A percentile compares a stretch with the other conserved stretches of the same genome.
Evolutionary conservation across 2,329 filamentous ascomycete genomes (phyloP).

Genomic region (Diatrype stigma): DNA sequence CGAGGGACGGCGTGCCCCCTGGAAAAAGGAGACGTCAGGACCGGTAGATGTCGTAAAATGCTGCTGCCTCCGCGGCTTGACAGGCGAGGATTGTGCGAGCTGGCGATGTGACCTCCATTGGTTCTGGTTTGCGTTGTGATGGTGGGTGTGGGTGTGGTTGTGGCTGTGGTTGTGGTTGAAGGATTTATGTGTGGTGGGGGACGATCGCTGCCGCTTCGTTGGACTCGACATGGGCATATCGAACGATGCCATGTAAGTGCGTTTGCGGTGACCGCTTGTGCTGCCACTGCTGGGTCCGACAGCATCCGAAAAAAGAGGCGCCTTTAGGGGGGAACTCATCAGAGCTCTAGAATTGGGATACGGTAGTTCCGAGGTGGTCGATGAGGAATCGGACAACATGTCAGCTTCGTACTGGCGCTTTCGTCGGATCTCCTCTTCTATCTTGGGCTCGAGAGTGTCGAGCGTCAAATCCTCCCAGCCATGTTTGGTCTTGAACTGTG

Average conservation of each 20-base stretch:
- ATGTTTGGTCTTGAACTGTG: slow-evolving; percentile 95
- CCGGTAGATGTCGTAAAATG: slow-evolving; percentile 70
- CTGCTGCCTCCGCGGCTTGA: slow-evolving; percentile 69
- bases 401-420: slow-evolving; percentile 68
- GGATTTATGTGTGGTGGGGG: slow-evolving; percentile 58
- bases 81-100: slow-evolving; percentile 80
- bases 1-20: slow-evolving; percentile 63
- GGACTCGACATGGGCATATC: slow-evolving; percentile 53
- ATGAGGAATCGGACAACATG: slow-evolving; percentile 81
- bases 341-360: slow-evolving; percentile 60
- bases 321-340: slow-evolving; percentile 82
- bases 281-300: slow-evolving; percentile 67
- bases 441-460: slow-evolving; percentile 78
- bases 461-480: slow-evolving; percentile 89
- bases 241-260: slow-evolving; percentile 57
- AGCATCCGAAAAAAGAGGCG: slow-evolving; percentile 79
- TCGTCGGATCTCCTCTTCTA: slow-evolving; percentile 73
- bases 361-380: slow-evolving; percentile 72
- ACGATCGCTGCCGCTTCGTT: slow-evolving; percentile 66
- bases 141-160: slow-evolving; percentile 42
- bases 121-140: slow-evolving; percentile 12
- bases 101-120: slow-evolving; percentile 76
- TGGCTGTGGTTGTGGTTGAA: slow-evolving; percentile 47
- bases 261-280: slow-evolving; percentile 61
- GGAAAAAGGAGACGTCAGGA: slow-evolving; percentile 75